Evolutionary conservation across 495 filamentous ascomycete genomes (phyloP), one percentile per base, ranked within the genome.

Genomic region (Apiosordaria backusii): DNA sequence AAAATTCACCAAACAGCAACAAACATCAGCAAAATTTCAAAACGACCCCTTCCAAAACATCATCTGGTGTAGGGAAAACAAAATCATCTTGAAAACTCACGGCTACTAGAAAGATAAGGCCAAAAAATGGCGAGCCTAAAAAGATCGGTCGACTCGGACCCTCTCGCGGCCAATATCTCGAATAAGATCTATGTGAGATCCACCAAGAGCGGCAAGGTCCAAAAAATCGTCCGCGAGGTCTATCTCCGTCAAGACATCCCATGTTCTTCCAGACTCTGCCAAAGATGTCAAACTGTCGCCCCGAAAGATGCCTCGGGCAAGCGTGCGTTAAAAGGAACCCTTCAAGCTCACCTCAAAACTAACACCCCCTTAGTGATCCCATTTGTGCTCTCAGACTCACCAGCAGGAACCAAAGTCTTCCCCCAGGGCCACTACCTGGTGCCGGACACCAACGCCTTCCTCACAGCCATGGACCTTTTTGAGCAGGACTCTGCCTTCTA

Each of bases 161-260:
- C 87, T 18, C 82, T 86, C 60, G 82, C 86, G n/a, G 81, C 86
- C 59, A 95, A 90, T 76, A 90, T 97, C 64, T 90, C 89, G 57
- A 96, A 89, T 85, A 96, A 98, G 80, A 85, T 95, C 68, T 99
- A 93, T 71, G 89, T 98, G 67, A 83, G 95, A 65, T 97, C 95
- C 26, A 93, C 92, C 19, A 94, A 90, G 76, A 91, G 86, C 77
- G 95, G 95, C 73, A 98, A 97, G 81, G 95, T 98, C 65, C 92
- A 97, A 79, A 99, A 99, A 81, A 93, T 99, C 76, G 96, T 98
- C 66, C 87, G 92, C 57, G 95, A 99, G 82, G 81, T 98, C 62
- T 98, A 99, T 79, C 84, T 99, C 29, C 87, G 95, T 71, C 88
- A 92, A 81, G 96, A 99, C 76, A 98, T 98, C 70, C 95, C 95